Evolutionary conservation across 2,329 filamentous ascomycete species (phyloP).

Genomic region (Cercospora sp.): DNA sequence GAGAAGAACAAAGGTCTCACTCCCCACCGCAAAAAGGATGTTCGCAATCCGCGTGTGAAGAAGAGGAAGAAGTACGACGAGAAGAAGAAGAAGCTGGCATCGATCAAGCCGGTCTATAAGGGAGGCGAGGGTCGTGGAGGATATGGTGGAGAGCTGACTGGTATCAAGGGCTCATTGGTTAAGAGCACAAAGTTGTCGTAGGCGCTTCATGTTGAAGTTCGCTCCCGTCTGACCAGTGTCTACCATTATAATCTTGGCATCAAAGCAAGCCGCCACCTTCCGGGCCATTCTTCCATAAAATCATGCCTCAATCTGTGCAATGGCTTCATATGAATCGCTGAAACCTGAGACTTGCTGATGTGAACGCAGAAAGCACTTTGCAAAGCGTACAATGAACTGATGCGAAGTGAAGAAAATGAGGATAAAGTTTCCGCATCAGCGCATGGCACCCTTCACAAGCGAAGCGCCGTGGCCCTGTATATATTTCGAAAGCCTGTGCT

Average conservation of each 20-base stretch:
- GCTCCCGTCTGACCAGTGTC: neutral
- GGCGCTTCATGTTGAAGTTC: neutral
- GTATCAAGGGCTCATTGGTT: conserved; percentile 90
- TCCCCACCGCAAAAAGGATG: conserved; percentile 88
- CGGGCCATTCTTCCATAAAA: neutral
- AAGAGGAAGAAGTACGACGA: conserved; percentile 95
- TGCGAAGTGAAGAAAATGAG: neutral
- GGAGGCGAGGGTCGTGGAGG: conserved; percentile 80
- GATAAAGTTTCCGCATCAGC: neutral
- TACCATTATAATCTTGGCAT: neutral
- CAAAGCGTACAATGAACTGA: neutral
- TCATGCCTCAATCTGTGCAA: neutral
- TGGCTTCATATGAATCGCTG: neutral
- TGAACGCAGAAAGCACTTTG: neutral
- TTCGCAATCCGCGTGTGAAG: conserved; percentile 93
- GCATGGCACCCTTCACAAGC: neutral
- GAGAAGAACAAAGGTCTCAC: conserved; percentile 96
- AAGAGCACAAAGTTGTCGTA: conserved; percentile 85
- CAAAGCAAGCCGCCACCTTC: neutral
- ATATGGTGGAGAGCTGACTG: conserved; percentile 87
- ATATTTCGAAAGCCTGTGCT: neutral
- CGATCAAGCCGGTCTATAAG: conserved; percentile 81
- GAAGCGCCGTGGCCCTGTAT: neutral
- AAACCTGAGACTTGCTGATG: neutral
- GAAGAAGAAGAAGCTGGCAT: conserved; percentile 95